A percentile compares a stretch with the other conserved stretches of the same genome.
Conservation (phyloP, 2,329 filamentous ascomycete species). For the Colletotrichum echinochloae region DNA sequence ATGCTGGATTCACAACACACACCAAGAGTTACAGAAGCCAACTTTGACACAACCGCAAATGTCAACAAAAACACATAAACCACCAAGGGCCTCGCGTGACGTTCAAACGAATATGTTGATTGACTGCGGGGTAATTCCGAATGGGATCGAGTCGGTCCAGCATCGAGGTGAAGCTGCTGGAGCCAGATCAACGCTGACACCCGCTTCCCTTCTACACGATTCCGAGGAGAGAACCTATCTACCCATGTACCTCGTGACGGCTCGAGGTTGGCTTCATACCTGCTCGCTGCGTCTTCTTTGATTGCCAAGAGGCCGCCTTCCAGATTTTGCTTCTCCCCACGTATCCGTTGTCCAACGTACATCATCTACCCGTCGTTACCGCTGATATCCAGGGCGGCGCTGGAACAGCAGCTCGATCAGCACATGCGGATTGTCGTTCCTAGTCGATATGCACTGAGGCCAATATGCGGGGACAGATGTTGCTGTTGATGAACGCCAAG, state of each 20-base stretch:
- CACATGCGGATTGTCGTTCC: background rate
- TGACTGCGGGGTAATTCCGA: background rate
- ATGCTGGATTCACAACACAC: background rate
- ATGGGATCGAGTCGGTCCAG: background rate
- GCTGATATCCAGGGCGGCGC: background rate
- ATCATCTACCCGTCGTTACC: background rate
- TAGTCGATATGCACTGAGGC: background rate
- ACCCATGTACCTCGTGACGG: background rate
- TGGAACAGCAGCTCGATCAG: no score
- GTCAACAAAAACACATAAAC: background rate
- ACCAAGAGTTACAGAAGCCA: background rate
- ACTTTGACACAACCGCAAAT: background rate
- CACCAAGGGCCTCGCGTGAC: background rate
- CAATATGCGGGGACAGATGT: no score
- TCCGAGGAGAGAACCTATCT: background rate
- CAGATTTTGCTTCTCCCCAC: background rate
- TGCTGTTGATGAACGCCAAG: background rate
- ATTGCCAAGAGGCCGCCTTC: background rate
- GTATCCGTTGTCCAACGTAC: background rate
- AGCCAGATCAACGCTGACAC: background rate
- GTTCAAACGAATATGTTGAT: no score
- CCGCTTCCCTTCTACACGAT: background rate
- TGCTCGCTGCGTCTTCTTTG: background rate
- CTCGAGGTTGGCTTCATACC: background rate
- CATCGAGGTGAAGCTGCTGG: background rate